Conservation (phyloP, 1,284 basidiomycete species). For the Mycosarcoma mackinlayi region DNA sequence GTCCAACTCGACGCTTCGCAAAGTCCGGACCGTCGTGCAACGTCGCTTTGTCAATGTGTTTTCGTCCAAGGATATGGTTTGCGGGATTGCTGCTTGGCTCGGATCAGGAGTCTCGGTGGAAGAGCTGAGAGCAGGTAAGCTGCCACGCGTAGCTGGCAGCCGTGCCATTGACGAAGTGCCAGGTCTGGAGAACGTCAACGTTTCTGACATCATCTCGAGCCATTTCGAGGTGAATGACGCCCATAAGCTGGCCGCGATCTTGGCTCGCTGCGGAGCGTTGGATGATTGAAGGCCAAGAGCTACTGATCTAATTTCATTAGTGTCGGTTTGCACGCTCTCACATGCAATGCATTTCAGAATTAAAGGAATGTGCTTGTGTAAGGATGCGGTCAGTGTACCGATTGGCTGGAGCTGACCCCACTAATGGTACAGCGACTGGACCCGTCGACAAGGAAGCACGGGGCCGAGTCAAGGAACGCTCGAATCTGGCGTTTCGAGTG, state of each 20-base stretch:
- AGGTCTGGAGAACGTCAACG: slow-evolving; percentile 60
- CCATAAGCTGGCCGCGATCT: slow-evolving; percentile 25
- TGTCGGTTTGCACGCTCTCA: slow-evolving; percentile 1
- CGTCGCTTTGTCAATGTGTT: slow-evolving; percentile 72
- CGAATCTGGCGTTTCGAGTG: slow-evolving; percentile 1
- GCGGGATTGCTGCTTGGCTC: slow-evolving; percentile 72
- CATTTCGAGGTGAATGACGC: slow-evolving; percentile 57
- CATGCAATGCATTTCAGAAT: too few relatives aligned
- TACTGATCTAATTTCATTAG: too few relatives aligned
- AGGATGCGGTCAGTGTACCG: not conserved
- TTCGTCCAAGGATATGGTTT: slow-evolving; percentile 71
- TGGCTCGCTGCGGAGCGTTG: slow-evolving; percentile 41
- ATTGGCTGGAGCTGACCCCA: not conserved
- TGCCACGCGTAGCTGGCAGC: slow-evolving; percentile 51
- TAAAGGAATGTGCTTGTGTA: not conserved
- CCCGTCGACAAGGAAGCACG: not conserved
- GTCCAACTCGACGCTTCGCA: slow-evolving; percentile 69
- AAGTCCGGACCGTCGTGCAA: slow-evolving; percentile 70
- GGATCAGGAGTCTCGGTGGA: slow-evolving; percentile 63
- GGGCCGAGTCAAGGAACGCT: slow-evolving; percentile 14
- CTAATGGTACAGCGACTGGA: not conserved
- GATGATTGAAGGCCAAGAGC: slow-evolving; percentile 19
- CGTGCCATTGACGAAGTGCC: slow-evolving; percentile 45
- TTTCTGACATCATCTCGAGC: slow-evolving; percentile 52
- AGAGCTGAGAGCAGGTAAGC: slow-evolving; percentile 70